A percentile compares a stretch with the other conserved stretches of the same genome.
Evolutionary conservation across 495 filamentous ascomycete species (phyloP).

Genomic region (Podospora pseudoanserina): DNA sequence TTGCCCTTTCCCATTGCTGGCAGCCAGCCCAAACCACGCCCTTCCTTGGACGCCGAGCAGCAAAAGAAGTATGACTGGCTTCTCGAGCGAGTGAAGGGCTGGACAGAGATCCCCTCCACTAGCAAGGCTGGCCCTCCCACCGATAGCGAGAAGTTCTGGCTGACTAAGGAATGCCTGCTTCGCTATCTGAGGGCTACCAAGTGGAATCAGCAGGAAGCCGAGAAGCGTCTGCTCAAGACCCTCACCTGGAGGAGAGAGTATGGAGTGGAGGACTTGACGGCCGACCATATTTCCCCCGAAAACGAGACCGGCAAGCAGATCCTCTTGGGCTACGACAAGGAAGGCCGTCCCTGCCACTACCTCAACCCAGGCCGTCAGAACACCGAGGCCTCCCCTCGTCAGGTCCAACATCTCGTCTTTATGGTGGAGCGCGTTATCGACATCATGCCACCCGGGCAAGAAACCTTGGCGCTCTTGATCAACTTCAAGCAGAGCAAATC

Average conservation of each 20-base stretch:
- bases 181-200: constrained; percentile 92
- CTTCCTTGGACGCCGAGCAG: constrained; percentile 69
- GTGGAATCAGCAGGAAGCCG: constrained; percentile 75
- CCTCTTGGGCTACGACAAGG: constrained; percentile 79
- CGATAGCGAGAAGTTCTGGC: constrained; percentile 80
- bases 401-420: constrained; percentile 90
- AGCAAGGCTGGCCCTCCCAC: constrained; percentile 63
- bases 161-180: constrained; percentile 86
- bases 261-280: constrained; percentile 65
- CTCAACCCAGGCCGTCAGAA: constrained; percentile 87
- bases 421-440: constrained; percentile 91
- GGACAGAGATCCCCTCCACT: constrained; percentile 66
- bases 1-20: constrained; percentile 58
- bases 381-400: constrained; percentile 80
- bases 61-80: constrained; percentile 75
- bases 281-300: constrained; percentile 82
- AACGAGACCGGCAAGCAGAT: constrained; percentile 96
- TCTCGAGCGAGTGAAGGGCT: constrained; percentile 61
- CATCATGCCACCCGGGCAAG: constrained; percentile 78
- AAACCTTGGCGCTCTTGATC: constrained; percentile 78
- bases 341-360: constrained; percentile 81
- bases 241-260: constrained; percentile 89
- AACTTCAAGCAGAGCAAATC: constrained; percentile 72
- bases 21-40: constrained; percentile 50
- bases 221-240: constrained; percentile 71